Percentiles rank a stretch among this genome's conserved stretches.
Conservation (phyloP, 495 filamentous ascomycete species). For the Patellaria atrata region DNA sequence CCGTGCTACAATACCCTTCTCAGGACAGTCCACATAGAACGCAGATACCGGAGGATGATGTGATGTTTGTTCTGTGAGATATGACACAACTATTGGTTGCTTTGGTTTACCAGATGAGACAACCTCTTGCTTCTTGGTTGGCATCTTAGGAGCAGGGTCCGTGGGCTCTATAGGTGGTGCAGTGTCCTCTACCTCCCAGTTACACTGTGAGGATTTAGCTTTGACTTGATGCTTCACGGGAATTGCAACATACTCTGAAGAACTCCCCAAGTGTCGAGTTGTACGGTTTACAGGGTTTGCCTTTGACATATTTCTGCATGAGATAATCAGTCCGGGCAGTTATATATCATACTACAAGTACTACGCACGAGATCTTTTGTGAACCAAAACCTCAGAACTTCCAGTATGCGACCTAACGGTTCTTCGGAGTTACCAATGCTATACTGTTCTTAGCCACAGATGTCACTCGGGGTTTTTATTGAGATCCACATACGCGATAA, state of each 20-base stretch:
- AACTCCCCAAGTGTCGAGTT: constrained; percentile 97
- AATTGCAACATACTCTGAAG: constrained; percentile 54
- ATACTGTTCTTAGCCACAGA: constrained; percentile 8
- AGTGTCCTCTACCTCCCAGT: constrained; percentile 75
- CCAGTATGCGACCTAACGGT: constrained; percentile 79
- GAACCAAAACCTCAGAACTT: constrained; percentile 91
- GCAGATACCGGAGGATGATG: constrained; percentile 96
- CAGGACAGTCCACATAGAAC: constrained; percentile 85
- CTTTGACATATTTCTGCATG: constrained; percentile 83
- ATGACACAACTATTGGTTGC: constrained; percentile 48
- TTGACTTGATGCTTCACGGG: not conserved
- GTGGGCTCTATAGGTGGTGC: constrained; percentile 37
- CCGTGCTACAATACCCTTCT: constrained; percentile 74
- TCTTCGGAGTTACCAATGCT: constrained; percentile 94
- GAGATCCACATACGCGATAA: constrained; percentile 45
- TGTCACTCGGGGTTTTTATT: not conserved
- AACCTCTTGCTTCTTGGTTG: too few species aligned
- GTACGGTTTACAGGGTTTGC: constrained; percentile 96
- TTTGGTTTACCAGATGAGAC: constrained; percentile 30
- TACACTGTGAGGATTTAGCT: constrained; percentile 42
- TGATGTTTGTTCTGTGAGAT: constrained; percentile 93
- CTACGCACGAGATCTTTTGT: constrained; percentile 73
- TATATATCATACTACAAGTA: not conserved
- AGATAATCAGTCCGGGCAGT: constrained; percentile 3
- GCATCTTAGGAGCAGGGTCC: too few species aligned